Percentiles rank a stretch among this genome's conserved stretches.
Conservation (phyloP, 2,329 filamentous ascomycete species). For the Aspergillus japonicus region DNA sequence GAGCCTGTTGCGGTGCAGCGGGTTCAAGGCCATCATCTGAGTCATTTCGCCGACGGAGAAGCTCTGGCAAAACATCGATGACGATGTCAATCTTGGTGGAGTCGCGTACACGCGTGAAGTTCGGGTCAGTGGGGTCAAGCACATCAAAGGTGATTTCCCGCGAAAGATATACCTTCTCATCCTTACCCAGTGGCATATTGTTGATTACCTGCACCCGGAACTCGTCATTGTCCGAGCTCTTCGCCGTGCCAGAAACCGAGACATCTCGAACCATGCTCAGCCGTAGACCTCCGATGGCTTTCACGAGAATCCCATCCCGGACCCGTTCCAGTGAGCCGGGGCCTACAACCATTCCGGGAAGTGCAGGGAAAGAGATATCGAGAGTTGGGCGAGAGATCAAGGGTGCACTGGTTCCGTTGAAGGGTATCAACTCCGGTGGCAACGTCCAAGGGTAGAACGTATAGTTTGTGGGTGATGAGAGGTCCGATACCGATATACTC, state of each 20-base stretch:
- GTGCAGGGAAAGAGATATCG: slow-evolving; percentile 63
- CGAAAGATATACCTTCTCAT: slow-evolving; percentile 81
- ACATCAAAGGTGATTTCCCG: slow-evolving; percentile 73
- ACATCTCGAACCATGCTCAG: slow-evolving; percentile 51
- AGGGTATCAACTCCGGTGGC: slow-evolving; percentile 70
- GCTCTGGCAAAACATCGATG: slow-evolving; percentile 54
- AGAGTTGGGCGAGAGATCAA: slow-evolving; percentile 71
- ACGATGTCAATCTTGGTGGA: slow-evolving; percentile 71
- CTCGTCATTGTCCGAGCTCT: slow-evolving; percentile 30
- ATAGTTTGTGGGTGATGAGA: slow-evolving; percentile 68
- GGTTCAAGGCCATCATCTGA: slow-evolving; percentile 30
- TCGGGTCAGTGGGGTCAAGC: slow-evolving; percentile 65
- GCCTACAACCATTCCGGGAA: slow-evolving; percentile 50
- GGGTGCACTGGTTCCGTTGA: slow-evolving; percentile 72
- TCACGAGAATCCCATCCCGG: slow-evolving; percentile 59
- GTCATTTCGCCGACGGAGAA: slow-evolving; percentile 32
- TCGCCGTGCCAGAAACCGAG: slow-evolving; percentile 25
- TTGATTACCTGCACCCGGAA: slow-evolving; percentile 73
- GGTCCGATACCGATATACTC: slow-evolving; percentile 55
- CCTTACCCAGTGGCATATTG: slow-evolving; percentile 75
- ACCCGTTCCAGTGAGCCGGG: slow-evolving; percentile 56
- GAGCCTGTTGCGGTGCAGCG: slow-evolving; percentile 23
- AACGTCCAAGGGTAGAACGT: slow-evolving; percentile 93
- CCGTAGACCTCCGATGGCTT: slow-evolving; percentile 59
- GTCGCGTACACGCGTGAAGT: slow-evolving; percentile 78